phyloP scores from a whole-genome alignment of 1,284 basidiomycete species.

The Nidula niveotomentosa region DNA sequence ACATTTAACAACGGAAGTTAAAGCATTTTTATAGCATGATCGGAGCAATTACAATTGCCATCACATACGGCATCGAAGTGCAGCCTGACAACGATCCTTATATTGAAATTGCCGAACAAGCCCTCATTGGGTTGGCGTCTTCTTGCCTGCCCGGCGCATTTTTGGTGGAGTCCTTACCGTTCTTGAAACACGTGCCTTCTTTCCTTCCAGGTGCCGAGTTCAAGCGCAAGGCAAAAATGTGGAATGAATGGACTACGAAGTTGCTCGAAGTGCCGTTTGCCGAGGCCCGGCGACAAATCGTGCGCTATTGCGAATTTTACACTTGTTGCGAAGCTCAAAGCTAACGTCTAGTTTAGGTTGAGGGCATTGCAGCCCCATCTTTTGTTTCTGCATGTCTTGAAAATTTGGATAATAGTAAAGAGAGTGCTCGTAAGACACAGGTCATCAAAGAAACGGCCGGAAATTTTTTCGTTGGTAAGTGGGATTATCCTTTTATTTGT shows the following conservation, averaged over 20 bases:
- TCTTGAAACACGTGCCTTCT: slow-evolving; percentile 17
- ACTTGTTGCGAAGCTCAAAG: not conserved
- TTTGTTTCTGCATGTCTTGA: slow-evolving; percentile 7
- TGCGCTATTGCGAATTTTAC: not conserved
- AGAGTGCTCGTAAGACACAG: slow-evolving; percentile 5
- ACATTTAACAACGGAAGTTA: not conserved
- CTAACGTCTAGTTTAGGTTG: slow-evolving; percentile 3
- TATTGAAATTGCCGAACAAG: slow-evolving; percentile 9
- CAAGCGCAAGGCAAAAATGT: slow-evolving; percentile 12
- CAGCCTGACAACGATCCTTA: slow-evolving; percentile 10
- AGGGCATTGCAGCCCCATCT: slow-evolving; percentile 6
- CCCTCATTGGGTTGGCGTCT: slow-evolving; percentile 6
- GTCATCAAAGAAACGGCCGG: slow-evolving; percentile 15
- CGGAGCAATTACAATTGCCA: slow-evolving; percentile 10
- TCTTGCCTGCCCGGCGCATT: slow-evolving; percentile 13
- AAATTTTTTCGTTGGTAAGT: slow-evolving; percentile 15
- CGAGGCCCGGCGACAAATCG: not conserved
- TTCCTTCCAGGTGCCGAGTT: slow-evolving; percentile 20
- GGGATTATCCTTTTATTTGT: not conserved
- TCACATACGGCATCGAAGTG: slow-evolving; percentile 16
- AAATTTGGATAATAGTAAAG: not conserved
- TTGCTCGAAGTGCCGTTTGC: slow-evolving; percentile 7
- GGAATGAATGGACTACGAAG: slow-evolving; percentile 2
- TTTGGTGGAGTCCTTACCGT: slow-evolving; percentile 17
- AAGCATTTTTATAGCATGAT: slow-evolving; percentile 6